Base-by-base conservation (phyloP, 495 filamentous ascomycete genomes). In the Venustampulla echinocandica region DNA sequence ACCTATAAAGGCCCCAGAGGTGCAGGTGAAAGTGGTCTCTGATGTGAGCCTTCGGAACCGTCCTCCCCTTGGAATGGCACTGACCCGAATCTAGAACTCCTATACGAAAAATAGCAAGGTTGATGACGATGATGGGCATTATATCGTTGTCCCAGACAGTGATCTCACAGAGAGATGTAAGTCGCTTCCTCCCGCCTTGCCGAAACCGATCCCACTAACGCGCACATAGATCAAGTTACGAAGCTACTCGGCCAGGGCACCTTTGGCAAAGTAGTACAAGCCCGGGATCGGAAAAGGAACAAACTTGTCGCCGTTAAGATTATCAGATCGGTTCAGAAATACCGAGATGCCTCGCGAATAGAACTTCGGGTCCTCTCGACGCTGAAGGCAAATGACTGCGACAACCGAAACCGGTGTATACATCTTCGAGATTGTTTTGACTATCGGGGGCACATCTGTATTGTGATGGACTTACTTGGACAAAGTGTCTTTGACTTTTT, bases 401-500 rank as follows among this genome's bases (percentile, higher is more conserved):
- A 81, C 49, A 98, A 98, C 60, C 80, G 86, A 33, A 98, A 98
- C 64, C 84, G 92, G 49, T 98, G 92, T 68, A 98, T 98, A 42
- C 92, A 98, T 63, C 73, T 98, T 19, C 80, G 90, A 21, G 92
- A 98, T 59, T 96, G 90, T 65, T 98, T 98, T 68, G 92, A 98
- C 61, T 97, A 84, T 70, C 79, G 90, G 17, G 92, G 92, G 42
- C 92, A 98, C 62, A 98, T 98, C 56, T 98, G 92, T 71, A 98
- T 98, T 57, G 92, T 98, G 55, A 98, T 93, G 61, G 92, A 96
- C 62, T 71, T 98, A 15, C 74, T 96, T 18, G 92, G 92, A 18
- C 90, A 95, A 56, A 96, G 90, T 59, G 92, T 98, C 15, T 98
- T 98, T 63, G 92, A 98, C 69, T 98, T 98, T 58, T 71, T 98